Conservation (phyloP, 495 filamentous ascomycete species). For the Tuber melanosporum region DNA sequence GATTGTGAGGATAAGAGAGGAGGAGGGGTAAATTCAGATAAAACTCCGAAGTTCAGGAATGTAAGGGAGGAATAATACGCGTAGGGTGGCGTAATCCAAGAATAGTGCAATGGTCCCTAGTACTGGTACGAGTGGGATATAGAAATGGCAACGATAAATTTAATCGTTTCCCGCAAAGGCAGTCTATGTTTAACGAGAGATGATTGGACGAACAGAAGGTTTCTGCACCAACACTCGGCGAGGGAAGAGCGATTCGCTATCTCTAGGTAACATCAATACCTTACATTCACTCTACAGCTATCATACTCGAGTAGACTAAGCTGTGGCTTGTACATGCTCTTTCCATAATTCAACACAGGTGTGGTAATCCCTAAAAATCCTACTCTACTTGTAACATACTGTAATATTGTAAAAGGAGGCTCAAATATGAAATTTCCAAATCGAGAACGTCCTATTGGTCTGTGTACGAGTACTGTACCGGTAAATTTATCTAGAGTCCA, state of each 20-base stretch:
- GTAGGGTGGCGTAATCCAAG: constrained; percentile 6
- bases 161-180: not conserved
- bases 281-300: not conserved
- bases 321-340: not conserved
- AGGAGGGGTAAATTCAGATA: constrained; percentile 8
- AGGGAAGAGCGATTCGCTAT: not conserved
- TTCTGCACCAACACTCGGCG: not conserved
- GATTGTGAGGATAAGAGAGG: constrained; percentile 8
- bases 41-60: constrained; percentile 1
- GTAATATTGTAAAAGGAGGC: too few relatives aligned
- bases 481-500: not conserved
- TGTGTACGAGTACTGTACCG: not conserved
- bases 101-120: not conserved
- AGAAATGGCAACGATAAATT: not conserved
- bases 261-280: not conserved
- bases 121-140: not conserved
- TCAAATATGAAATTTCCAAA: not conserved
- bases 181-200: not conserved
- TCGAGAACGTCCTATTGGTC: not conserved
- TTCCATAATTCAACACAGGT: not conserved
- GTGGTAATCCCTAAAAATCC: not conserved
- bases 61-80: constrained; percentile 28
- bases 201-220: not conserved
- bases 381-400: too few relatives aligned
- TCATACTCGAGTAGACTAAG: too few relatives aligned